Base-by-base conservation (phyloP, 2,329 filamentous ascomycete genomes). In the Paracoccidioides brasiliensis region DNA sequence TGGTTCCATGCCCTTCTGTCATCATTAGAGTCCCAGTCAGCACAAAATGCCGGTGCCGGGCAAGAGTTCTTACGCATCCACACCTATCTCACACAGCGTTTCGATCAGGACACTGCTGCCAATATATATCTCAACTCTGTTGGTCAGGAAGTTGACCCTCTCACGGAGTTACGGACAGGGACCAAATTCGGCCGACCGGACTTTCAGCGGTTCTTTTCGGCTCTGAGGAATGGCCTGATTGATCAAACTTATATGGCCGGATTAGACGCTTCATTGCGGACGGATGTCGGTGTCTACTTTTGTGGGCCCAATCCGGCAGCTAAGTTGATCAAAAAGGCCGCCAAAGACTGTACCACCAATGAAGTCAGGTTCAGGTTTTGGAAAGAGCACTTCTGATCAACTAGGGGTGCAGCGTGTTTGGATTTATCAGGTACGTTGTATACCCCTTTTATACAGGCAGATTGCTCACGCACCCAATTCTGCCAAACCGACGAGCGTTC, bases 81-180 rank as follows among this genome's bases (percentile, higher is more conserved):
- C 76, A 97, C 90, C 0, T 98, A 96, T 68, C 85, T 98, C 41
- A 98, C 93, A 0, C 90, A 97, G 72, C 87, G 84, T 65, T 81
- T 97, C 58, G 91, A 97, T 70, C 81, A 84, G 63, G 90, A 98
- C 70, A 95, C 89, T 0, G 85, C 90, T 2, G 87, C 96, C 64
- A 98, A 98, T 71, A 97, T 98, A 68, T 89, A 96, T 51, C 82
- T 98, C 60, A 97, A 98, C 76, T 90, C 85, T 55, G 91, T 97
- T 15, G 93, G 93, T 54, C 83, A 86, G 42, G 85, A 86, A 43
- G 79, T 88, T 60, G 93, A 98, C 70, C 93, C 93, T 0, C 78
- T 98, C 32, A 98, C 93, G 0, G 91, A 97, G 72, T 78, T 98
- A 58, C 88, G 85, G 70, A 82, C 86, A 1, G 81, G 90, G 56